A percentile compares a stretch with the other conserved stretches of the same genome.
These are phyloP conservation scores for Tubosaeta sp. DNA, from an alignment of 768 basidiomycete species.

Conservation along the genomic window DNA sequence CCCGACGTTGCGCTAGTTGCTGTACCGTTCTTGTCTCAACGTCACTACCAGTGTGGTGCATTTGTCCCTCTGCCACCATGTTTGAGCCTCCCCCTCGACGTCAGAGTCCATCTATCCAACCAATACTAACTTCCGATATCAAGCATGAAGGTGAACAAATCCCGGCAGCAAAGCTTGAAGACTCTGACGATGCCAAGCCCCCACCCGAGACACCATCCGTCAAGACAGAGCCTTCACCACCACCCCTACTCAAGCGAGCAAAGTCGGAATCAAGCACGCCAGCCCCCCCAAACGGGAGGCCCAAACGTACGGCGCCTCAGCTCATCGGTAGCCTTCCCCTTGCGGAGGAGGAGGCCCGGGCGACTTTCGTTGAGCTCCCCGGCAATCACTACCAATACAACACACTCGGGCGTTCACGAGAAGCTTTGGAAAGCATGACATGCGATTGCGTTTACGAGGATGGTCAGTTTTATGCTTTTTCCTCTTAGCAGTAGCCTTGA, in stretches of 20 bases:
- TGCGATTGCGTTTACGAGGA: constrained; percentile 88
- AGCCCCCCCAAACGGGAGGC: constrained; percentile 31
- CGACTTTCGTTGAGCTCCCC: constrained; percentile 67
- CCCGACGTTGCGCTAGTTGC: constrained; percentile 19
- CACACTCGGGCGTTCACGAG: constrained; percentile 80
- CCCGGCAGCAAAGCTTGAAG: constrained; percentile 13
- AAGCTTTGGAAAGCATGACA: constrained; percentile 87
- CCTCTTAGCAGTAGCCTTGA: constrained; percentile 21
- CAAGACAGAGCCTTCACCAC: constrained; percentile 28
- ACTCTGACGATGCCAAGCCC: constrained; percentile 21
- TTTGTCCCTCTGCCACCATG: constrained; percentile 24
- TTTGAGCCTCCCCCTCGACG: constrained; percentile 25
- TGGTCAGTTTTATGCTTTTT: constrained; percentile 52
- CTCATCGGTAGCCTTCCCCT: constrained; percentile 78
- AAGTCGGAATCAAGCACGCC: constrained; percentile 35
- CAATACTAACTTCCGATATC: constrained; percentile 7
- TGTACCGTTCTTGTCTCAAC: constrained; percentile 14
- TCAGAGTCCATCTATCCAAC: constrained; percentile 24
- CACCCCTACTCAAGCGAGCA: constrained; percentile 29
- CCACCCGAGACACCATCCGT: constrained; percentile 28
- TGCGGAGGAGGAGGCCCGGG: constrained; percentile 69
- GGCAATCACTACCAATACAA: constrained; percentile 86
- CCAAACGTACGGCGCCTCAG: constrained; percentile 46
- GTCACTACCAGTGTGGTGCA: constrained; percentile 15
- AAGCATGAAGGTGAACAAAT: constrained; percentile 12